These are phyloP conservation scores for Inonotus hispidus DNA, from an alignment of 1,284 basidiomycete genomes.

Conservation along the genomic window DNA sequence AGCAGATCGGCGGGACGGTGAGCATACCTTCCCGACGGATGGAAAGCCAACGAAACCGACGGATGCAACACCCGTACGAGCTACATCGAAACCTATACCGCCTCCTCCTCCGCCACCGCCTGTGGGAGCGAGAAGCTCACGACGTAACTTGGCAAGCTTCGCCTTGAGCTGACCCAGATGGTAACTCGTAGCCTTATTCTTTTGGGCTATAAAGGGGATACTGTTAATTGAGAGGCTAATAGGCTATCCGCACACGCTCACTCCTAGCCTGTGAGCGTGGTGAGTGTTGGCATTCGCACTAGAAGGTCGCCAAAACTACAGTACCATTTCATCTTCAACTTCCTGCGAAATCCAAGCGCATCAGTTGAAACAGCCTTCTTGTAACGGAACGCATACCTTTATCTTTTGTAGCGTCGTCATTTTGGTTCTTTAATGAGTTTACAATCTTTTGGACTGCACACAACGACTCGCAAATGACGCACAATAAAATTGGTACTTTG, in stretches of 20 bases:
- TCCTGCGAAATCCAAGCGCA: conserved; percentile 42
- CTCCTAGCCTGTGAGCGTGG: conserved; percentile 47
- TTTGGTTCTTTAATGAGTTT: not conserved
- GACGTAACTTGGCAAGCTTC: conserved; percentile 94
- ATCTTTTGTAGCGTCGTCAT: conserved; percentile 91
- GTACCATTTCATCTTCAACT: conserved; percentile 96
- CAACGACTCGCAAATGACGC: too few species aligned
- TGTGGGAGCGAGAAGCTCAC: conserved; percentile 86
- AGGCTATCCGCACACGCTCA: conserved; percentile 24
- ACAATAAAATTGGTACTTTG: not conserved
- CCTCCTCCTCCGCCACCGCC: conserved; percentile 76
- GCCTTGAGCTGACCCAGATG: conserved; percentile 97
- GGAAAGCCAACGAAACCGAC: conserved; percentile 95
- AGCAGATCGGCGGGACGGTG: conserved; percentile 19
- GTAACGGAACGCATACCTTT: conserved; percentile 45
- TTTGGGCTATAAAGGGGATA: conserved; percentile 63
- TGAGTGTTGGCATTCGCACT: conserved; percentile 11
- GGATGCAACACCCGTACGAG: conserved; percentile 92
- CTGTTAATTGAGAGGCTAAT: conserved; percentile 10
- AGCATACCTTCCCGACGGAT: conserved; percentile 75
- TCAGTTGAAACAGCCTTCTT: not conserved
- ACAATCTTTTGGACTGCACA: not conserved
- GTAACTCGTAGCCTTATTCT: conserved; percentile 96
- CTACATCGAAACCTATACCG: conserved; percentile 94
- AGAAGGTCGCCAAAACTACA: conserved; percentile 14